Evolutionary conservation across 352 stramenopile species (phyloP), one percentile per base, ranked within the genome.

Genomic region (Phytophthora cactorum): DNA sequence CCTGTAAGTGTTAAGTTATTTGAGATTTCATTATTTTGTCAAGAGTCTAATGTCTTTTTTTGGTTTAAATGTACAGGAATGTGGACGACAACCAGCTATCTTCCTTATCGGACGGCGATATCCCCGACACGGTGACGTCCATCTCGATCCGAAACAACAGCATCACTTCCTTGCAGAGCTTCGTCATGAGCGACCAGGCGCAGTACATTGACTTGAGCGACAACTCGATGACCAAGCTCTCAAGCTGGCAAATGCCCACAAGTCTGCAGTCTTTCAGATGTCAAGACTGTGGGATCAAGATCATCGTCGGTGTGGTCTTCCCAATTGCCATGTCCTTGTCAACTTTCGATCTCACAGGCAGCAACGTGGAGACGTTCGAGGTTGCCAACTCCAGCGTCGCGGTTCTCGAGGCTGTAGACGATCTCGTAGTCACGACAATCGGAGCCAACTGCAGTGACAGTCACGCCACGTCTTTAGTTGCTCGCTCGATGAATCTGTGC

Each of bases 131-230:
- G 1, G 63, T 74, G 32, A 79, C 68, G 39, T 72, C 70, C 11
- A 9, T 79, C 2, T 79, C 72, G 28, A 69, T 82, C 11, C 63
- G 64, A 52, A 78, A 82, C 55, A 82, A 82, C 53, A 71, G 59
- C 38, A 68, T 82, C 52, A 63, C 60, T 5, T 77, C 71, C 8
- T 59, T 82, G 8, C 63, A 75, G 28, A 75, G 25, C 28, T 77
- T 77, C 11, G 39, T 28, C 12, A 31, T 79, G 34, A 57, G 54
- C 7, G 43, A 72, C 14, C 28, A 57, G n/a, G 36, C 59, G 1
- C 27, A 70, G 36, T 60, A 66, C 46, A 52, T 81, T 25, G 74
- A 81, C 43, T 44, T 81, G 50, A 73, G 63, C n/a, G 68, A 70
- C 60, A 79, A 82, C 58, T 49, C 57, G 17, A 66, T 79, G 15